Percentiles rank a stretch among this genome's conserved stretches.
phyloP scores from a whole-genome alignment of 768 basidiomycete species.

The Crucibulum laeve region DNA sequence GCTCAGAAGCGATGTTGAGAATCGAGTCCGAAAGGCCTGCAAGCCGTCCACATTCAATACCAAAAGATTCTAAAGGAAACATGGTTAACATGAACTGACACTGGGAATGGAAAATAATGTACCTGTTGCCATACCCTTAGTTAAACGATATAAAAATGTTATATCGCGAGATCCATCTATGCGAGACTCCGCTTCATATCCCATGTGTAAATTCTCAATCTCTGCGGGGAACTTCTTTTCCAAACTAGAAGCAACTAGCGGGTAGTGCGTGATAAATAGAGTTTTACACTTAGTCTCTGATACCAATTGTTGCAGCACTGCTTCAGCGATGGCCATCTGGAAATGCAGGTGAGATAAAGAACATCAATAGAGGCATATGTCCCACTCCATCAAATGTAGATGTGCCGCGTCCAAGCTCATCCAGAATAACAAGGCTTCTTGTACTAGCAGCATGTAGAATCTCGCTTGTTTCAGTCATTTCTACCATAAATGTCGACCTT shows the following conservation, averaged over 20 bases:
- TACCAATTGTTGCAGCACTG: constrained; percentile 72
- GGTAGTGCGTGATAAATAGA: constrained; percentile 95
- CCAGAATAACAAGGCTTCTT: constrained; percentile 82
- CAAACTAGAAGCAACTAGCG: constrained; percentile 69
- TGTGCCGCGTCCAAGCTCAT: constrained; percentile 88
- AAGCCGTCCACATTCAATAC: constrained; percentile 87
- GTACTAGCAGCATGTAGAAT: constrained; percentile 74
- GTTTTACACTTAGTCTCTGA: constrained; percentile 60
- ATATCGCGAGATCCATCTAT: constrained; percentile 76
- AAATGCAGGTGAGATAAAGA: constrained; percentile 2
- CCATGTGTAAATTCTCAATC: constrained; percentile 84
- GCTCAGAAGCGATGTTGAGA: constrained; percentile 52
- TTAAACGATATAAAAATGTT: constrained; percentile 81
- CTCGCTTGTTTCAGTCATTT: constrained; percentile 91
- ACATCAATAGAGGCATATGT: constrained; percentile 5
- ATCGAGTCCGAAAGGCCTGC: constrained; percentile 77
- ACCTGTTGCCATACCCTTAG: constrained; percentile 65
- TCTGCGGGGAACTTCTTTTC: constrained; percentile 54
- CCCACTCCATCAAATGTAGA: constrained; percentile 85
- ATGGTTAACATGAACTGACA: not conserved
- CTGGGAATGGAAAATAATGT: constrained; percentile 5
- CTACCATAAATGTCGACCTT: constrained; percentile 95
- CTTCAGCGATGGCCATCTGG: constrained; percentile 84
- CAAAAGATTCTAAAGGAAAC: constrained; percentile 62
- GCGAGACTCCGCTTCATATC: constrained; percentile 63